These are phyloP conservation scores for Calophaca sinica DNA, from an alignment of 306 rosid genomes.

Conservation along the genomic window DNA sequence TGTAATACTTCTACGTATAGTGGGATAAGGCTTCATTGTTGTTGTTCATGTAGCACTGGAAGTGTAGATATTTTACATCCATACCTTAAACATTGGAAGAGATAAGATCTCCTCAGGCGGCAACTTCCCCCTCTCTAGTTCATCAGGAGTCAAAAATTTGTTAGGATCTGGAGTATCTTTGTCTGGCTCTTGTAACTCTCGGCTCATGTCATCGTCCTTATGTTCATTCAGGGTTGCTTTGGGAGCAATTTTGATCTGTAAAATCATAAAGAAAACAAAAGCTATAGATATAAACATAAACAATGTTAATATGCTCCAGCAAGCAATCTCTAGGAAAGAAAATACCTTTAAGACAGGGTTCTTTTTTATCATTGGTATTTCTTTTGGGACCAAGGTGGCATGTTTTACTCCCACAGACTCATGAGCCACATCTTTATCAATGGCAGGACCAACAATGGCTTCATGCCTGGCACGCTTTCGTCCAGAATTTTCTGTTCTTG, in stretches of 20 bases:
- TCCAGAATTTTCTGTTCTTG: slow-evolving; percentile 51
- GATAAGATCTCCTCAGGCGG: slow-evolving; percentile 91
- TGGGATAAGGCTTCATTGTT: slow-evolving; percentile 17
- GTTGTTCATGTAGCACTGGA: neutral
- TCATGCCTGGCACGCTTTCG: slow-evolving; percentile 71
- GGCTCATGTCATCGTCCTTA: slow-evolving; percentile 52
- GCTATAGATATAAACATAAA: slow-evolving; percentile 29
- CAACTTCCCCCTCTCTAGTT: slow-evolving; percentile 77
- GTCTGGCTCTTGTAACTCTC: slow-evolving; percentile 65
- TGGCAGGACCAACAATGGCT: slow-evolving; percentile 89
- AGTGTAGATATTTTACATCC: slow-evolving; percentile 18
- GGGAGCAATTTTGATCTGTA: slow-evolving; percentile 79
- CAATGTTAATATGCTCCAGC: slow-evolving; percentile 22
- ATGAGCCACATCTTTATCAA: slow-evolving; percentile 86
- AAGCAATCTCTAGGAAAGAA: slow-evolving; percentile 45
- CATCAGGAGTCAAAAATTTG: slow-evolving; percentile 70
- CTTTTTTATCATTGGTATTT: slow-evolving; percentile 82
- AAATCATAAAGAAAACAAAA: slow-evolving; percentile 39
- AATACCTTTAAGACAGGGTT: slow-evolving; percentile 77
- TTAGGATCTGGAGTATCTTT: slow-evolving; percentile 57
- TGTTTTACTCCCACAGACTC: slow-evolving; percentile 90
- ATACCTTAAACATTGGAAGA: slow-evolving; percentile 96
- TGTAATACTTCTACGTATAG: neutral
- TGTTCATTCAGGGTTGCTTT: slow-evolving; percentile 61
- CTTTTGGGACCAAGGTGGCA: slow-evolving; percentile 84